Evolutionary conservation across 164 flowering plant genomes (phyloP).

Genomic region (Magnolia officinalis): DNA sequence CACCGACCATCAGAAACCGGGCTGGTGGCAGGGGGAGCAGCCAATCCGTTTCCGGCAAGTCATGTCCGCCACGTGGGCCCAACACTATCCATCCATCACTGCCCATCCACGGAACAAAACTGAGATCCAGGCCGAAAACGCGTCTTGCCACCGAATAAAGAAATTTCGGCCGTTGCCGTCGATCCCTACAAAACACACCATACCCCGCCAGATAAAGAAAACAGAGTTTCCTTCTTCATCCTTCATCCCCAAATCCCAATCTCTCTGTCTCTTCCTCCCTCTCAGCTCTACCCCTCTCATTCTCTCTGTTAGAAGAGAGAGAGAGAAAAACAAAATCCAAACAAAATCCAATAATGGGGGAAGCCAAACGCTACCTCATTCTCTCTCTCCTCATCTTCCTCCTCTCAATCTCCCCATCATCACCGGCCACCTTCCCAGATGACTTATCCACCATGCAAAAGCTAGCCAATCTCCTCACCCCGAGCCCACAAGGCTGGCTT

Average conservation of each 20-base stretch:
- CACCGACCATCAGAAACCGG: too few species aligned
- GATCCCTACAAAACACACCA: background rate
- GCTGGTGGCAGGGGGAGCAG: too few species aligned
- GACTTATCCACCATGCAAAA: conserved; percentile 29
- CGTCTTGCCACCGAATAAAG: background rate
- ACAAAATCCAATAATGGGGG: background rate
- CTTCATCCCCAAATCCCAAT: too few species aligned
- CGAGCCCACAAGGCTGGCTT: conserved; percentile 29
- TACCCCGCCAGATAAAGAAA: background rate
- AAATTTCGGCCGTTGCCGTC: background rate
- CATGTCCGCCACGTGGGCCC: too few species aligned
- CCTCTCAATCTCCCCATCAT: conserved; percentile 13
- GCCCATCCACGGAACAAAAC: too few species aligned
- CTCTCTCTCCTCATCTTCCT: conserved; percentile 7
- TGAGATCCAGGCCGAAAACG: background rate
- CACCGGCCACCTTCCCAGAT: conserved; percentile 20
- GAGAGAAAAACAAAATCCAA: too few species aligned
- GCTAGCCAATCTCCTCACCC: conserved; percentile 15
- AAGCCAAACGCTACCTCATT: background rate
- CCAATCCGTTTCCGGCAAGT: too few species aligned
- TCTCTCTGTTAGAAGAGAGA: background rate
- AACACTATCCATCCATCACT: too few species aligned
- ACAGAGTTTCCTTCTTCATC: too few species aligned
- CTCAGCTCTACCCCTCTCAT: background rate
- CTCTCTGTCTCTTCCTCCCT: background rate